Percentiles rank a stretch among this genome's conserved stretches.
phyloP scores from a whole-genome alignment of 805 yeast genomes.

The Candida ponderosae region DNA sequence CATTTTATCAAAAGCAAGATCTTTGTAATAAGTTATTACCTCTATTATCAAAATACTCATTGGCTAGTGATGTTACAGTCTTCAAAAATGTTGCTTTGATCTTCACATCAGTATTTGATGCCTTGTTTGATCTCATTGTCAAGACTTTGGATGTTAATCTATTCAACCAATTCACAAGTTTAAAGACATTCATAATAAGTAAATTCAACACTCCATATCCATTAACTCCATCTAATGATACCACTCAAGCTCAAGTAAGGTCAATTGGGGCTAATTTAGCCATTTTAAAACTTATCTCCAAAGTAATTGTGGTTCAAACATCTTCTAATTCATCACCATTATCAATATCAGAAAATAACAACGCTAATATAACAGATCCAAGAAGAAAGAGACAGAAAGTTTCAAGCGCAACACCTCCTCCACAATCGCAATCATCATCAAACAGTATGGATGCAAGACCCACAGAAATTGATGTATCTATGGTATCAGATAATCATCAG shows the following conservation, averaged over 20 bases:
- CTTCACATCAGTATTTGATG: slow-evolving; percentile 36
- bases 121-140: slow-evolving; percentile 36
- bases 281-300: slow-evolving; percentile 64
- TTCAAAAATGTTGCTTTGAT: slow-evolving; percentile 32
- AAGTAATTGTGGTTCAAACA: slow-evolving; percentile 46
- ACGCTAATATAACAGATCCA: slow-evolving; percentile 11
- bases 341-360: too few relatives aligned
- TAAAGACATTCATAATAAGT: slow-evolving; percentile 53
- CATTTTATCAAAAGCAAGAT: slow-evolving; percentile 11
- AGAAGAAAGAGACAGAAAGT: slow-evolving; percentile 12
- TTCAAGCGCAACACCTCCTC: slow-evolving; percentile 19
- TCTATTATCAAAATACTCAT: slow-evolving; percentile 6
- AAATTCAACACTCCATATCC: slow-evolving; percentile 57
- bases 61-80: slow-evolving; percentile 20
- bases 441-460: slow-evolving; percentile 2
- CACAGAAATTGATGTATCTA: slow-evolving; percentile 13
- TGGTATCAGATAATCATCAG: slow-evolving; percentile 43
- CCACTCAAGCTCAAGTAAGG: slow-evolving; percentile 33
- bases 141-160: slow-evolving; percentile 28
- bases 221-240: slow-evolving; percentile 34
- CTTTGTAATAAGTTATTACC: slow-evolving; percentile 6
- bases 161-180: slow-evolving; percentile 49
- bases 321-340: slow-evolving; percentile 20
- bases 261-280: slow-evolving; percentile 58
- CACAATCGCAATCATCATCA: slow-evolving; percentile 2